These are phyloP conservation scores for Trichoderma harzianum DNA, from an alignment of 2,329 filamentous ascomycete species.

Conservation along the genomic window DNA sequence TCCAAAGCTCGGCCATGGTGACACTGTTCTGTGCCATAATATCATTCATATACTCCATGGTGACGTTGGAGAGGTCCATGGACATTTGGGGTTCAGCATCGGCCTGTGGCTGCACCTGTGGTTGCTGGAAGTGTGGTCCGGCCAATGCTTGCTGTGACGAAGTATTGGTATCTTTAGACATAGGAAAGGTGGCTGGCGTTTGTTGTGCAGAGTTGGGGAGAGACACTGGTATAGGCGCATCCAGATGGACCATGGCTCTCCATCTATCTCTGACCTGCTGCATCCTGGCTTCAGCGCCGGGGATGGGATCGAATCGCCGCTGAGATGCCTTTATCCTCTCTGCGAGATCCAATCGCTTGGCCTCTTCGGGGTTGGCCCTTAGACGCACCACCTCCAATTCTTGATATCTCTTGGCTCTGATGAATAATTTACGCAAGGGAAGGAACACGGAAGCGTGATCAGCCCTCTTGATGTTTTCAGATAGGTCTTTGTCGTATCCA, in stretches of 20 bases:
- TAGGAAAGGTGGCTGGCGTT: background rate
- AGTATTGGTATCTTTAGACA: background rate
- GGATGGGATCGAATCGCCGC: slow-evolving; percentile 46
- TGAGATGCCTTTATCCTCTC: slow-evolving; percentile 45
- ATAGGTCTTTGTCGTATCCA: slow-evolving; percentile 37
- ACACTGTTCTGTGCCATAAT: slow-evolving; percentile 38
- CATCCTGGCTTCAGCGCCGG: slow-evolving; percentile 44
- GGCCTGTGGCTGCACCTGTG: background rate
- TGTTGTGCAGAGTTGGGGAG: slow-evolving; percentile 6
- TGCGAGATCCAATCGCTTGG: slow-evolving; percentile 46
- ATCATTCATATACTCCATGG: slow-evolving; percentile 36
- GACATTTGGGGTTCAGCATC: slow-evolving; percentile 18
- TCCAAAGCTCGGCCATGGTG: slow-evolving; percentile 35
- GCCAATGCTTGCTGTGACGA: background rate
- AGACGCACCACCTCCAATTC: slow-evolving; percentile 49
- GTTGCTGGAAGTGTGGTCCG: background rate
- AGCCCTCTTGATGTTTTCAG: slow-evolving; percentile 44
- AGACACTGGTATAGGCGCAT: slow-evolving; percentile 23
- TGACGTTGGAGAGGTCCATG: slow-evolving; percentile 29
- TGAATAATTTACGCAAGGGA: slow-evolving; percentile 52
- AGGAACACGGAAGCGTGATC: slow-evolving; percentile 50
- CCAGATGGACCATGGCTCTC: slow-evolving; percentile 46
- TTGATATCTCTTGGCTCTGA: slow-evolving; percentile 50
- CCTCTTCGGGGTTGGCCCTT: slow-evolving; percentile 46
- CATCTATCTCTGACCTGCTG: slow-evolving; percentile 49